phyloP scores from a whole-genome alignment of 371 early-diverging fungal genomes.

The Mortierella sp. region DNA sequence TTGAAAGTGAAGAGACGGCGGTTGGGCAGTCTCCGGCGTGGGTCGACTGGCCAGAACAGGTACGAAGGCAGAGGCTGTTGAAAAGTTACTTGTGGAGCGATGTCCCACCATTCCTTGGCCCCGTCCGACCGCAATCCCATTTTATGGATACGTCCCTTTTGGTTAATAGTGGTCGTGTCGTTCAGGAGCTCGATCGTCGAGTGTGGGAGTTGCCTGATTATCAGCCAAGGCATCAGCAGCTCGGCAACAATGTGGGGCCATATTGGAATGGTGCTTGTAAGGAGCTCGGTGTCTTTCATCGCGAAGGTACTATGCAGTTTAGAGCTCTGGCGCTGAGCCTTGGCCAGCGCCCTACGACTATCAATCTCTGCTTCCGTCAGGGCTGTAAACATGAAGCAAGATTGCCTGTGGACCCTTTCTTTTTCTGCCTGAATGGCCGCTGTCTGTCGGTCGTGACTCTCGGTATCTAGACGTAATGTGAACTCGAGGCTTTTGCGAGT shows the following conservation, averaged over 20 bases:
- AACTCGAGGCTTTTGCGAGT: not conserved
- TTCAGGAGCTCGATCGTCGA: conserved; percentile 1
- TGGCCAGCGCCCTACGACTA: not conserved
- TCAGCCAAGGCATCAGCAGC: conserved; percentile 20
- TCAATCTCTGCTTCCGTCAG: conserved; percentile 9
- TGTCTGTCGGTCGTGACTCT: conserved; percentile 4
- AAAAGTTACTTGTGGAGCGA: conserved; percentile 9
- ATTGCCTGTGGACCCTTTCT: not conserved
- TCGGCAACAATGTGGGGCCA: conserved; percentile 47
- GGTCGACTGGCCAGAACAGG: conserved; percentile 41
- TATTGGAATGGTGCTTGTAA: not conserved
- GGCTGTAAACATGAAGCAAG: not conserved
- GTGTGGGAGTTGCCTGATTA: conserved; percentile 17
- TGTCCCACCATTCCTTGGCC: conserved; percentile 27
- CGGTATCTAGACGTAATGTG: not conserved
- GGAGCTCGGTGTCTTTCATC: conserved; percentile 7
- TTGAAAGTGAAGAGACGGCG: conserved; percentile 13
- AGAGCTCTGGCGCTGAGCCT: not conserved
- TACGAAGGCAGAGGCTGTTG: conserved; percentile 10
- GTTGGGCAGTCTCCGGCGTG: conserved; percentile 28
- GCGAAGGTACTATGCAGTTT: conserved; percentile 3
- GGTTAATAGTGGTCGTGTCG: not conserved
- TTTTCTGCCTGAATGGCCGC: conserved; percentile 12
- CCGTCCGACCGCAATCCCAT: not conserved
- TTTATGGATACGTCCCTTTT: not conserved